Percentiles rank a stretch among this genome's conserved stretches.
Evolutionary conservation across 371 early-diverging fungal species (phyloP).

Genomic region (Mortierella sp.): DNA sequence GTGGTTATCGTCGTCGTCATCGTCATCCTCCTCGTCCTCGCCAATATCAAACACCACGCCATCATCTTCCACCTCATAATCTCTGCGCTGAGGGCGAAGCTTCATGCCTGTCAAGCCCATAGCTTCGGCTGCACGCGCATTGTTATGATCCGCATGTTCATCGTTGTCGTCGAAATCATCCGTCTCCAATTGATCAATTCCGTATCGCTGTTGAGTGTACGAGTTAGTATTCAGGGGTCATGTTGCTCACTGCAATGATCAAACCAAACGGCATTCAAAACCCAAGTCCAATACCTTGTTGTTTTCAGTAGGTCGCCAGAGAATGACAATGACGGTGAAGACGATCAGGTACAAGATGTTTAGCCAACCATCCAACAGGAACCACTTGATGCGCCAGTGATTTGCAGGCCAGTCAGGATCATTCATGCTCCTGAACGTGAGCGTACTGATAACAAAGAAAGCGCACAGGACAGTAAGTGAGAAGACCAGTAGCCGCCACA

Average conservation of each 20-base stretch:
- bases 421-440: slow-evolving; percentile 71
- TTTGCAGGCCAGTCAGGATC: slow-evolving; percentile 77
- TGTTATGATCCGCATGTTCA: slow-evolving; percentile 63
- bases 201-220: slow-evolving; percentile 28
- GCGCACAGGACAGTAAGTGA: slow-evolving; percentile 78
- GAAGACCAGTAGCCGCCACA: slow-evolving; percentile 83
- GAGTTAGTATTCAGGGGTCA: neutral
- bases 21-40: slow-evolving; percentile 59
- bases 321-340: slow-evolving; percentile 77
- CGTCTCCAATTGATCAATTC: slow-evolving; percentile 56
- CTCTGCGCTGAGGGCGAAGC: slow-evolving; percentile 51
- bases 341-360: slow-evolving; percentile 85
- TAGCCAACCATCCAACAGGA: slow-evolving; percentile 91
- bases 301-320: slow-evolving; percentile 95
- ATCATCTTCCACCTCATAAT: slow-evolving; percentile 55
- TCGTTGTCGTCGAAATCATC: slow-evolving; percentile 74
- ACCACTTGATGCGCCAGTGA: slow-evolving; percentile 91
- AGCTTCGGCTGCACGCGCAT: slow-evolving; percentile 63
- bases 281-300: slow-evolving; percentile 93
- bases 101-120: slow-evolving; percentile 59
- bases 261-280: too few species aligned
- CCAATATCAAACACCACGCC: slow-evolving; percentile 76
- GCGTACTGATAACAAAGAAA: slow-evolving; percentile 85
- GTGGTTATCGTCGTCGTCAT: slow-evolving; percentile 58
- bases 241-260: too few species aligned